A percentile compares a stretch with the other conserved stretches of the same genome.
Evolutionary conservation across 2,329 filamentous ascomycete genomes (phyloP).

Genomic region (Talaromyces sp.): DNA sequence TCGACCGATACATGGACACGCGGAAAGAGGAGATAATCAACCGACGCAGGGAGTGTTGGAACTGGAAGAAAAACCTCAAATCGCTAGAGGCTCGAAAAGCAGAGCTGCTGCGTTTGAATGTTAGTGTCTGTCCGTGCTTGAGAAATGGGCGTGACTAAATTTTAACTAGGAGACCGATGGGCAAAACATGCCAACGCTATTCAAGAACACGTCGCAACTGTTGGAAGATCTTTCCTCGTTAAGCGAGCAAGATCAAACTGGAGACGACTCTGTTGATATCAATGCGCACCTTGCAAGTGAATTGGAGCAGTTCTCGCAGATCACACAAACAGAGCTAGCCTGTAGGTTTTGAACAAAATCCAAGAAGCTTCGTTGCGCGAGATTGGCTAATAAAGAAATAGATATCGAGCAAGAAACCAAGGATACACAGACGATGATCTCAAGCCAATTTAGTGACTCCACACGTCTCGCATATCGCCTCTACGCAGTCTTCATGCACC

Average conservation of each 20-base stretch:
- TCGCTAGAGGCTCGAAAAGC: constrained; percentile 46
- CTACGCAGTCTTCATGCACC: constrained; percentile 90
- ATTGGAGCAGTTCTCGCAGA: constrained; percentile 42
- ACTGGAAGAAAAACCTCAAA: constrained; percentile 61
- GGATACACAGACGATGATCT: constrained; percentile 45
- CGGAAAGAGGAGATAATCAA: constrained; percentile 57
- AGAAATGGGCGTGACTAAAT: constrained; percentile 12
- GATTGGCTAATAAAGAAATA: constrained; percentile 11
- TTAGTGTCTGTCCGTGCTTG: constrained; percentile 16
- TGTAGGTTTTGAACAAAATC: constrained; percentile 21
- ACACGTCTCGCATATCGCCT: constrained; percentile 69
- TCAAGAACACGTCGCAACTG: constrained; percentile 35
- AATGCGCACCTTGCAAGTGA: constrained; percentile 35
- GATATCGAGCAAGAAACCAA: constrained; percentile 44
- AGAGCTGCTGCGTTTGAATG: constrained; percentile 36
- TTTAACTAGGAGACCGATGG: constrained; percentile 16
- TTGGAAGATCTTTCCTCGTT: constrained; percentile 38
- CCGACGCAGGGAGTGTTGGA: constrained; percentile 67
- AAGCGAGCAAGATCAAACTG: constrained; percentile 24
- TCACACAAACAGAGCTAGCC: constrained; percentile 44
- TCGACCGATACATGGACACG: constrained; percentile 78
- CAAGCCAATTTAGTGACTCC: constrained; percentile 58
- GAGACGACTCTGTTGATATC: constrained; percentile 39
- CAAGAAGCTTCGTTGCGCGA: background rate
- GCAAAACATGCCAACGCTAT: constrained; percentile 26